Percentiles rank a stretch among this genome's conserved stretches.
phyloP scores from a whole-genome alignment of 1,139 yeast species.

The Geotrichum reessii region DNA sequence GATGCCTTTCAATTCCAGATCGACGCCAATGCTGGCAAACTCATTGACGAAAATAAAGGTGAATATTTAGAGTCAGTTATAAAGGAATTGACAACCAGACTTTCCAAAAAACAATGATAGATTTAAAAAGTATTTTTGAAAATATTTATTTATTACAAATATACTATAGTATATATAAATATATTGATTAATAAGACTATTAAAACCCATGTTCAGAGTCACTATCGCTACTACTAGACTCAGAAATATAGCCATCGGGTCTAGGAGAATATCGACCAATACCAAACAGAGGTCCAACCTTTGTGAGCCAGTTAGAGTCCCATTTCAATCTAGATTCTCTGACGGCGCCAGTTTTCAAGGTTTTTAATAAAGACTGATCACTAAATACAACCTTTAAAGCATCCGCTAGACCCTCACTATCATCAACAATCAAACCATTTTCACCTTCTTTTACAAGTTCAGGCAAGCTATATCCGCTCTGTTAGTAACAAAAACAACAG shows the following conservation, averaged over 20 bases:
- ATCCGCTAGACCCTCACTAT: constrained; percentile 47
- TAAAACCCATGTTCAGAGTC: constrained; percentile 1
- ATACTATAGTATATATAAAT: not conserved
- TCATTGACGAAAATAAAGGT: constrained; percentile 42
- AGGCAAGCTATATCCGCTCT: constrained; percentile 18
- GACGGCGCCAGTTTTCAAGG: constrained; percentile 62
- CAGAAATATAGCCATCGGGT: constrained; percentile 11
- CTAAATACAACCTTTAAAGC: constrained; percentile 47
- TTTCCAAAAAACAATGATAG: not conserved
- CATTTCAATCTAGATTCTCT: constrained; percentile 62
- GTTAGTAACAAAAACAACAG: constrained; percentile 1
- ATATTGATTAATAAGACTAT: not conserved
- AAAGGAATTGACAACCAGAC: not conserved
- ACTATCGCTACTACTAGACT: constrained; percentile 8
- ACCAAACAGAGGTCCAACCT: constrained; percentile 40
- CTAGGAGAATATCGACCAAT: constrained; percentile 20
- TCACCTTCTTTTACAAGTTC: constrained; percentile 38
- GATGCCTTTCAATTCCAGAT: constrained; percentile 54
- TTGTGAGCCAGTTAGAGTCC: constrained; percentile 65
- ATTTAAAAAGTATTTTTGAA: not conserved
- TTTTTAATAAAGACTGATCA: constrained; percentile 34
- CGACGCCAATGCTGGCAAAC: constrained; percentile 33
- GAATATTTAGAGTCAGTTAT: constrained; percentile 15
- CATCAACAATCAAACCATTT: constrained; percentile 45
- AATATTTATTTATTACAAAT: not conserved